Conservation (phyloP, 306 rosid species). For the Potentilla sterilis region DNA sequence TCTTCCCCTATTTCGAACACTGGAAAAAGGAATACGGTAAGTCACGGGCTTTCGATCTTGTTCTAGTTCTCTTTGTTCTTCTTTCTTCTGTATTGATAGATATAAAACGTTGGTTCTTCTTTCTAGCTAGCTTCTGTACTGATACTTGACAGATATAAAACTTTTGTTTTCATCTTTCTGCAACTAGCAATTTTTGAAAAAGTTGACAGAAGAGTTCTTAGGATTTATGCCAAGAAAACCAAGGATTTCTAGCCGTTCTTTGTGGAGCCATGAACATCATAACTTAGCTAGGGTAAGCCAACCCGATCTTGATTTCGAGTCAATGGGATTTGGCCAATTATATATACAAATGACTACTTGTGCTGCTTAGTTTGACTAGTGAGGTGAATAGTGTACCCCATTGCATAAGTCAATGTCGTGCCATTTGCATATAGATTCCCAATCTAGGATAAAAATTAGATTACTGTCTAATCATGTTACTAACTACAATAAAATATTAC, state of each 20-base stretch:
- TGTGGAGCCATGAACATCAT: background rate
- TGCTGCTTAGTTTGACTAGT: background rate
- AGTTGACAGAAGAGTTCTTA: background rate
- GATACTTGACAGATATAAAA: background rate
- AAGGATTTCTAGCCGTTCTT: background rate
- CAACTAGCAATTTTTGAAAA: background rate
- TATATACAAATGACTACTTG: background rate
- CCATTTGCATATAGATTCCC: conserved; percentile 6
- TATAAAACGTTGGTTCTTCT: background rate
- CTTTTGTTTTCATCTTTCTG: background rate
- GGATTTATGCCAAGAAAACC: background rate
- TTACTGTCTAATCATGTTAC: conserved; percentile 8
- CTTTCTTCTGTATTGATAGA: background rate
- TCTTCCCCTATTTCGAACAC: conserved; percentile 82
- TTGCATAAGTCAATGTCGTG: background rate
- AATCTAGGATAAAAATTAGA: background rate
- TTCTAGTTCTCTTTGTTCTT: background rate
- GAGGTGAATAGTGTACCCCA: background rate
- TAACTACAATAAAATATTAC: background rate
- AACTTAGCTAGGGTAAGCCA: background rate
- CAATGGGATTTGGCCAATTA: background rate
- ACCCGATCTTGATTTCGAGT: background rate
- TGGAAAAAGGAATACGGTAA: conserved; percentile 90
- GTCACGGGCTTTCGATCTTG: background rate
- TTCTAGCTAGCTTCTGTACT: background rate